Evolutionary conservation across 2,329 filamentous ascomycete genomes (phyloP), one percentile per base, ranked within the genome.

Genomic region (Fusarium agapanthi): DNA sequence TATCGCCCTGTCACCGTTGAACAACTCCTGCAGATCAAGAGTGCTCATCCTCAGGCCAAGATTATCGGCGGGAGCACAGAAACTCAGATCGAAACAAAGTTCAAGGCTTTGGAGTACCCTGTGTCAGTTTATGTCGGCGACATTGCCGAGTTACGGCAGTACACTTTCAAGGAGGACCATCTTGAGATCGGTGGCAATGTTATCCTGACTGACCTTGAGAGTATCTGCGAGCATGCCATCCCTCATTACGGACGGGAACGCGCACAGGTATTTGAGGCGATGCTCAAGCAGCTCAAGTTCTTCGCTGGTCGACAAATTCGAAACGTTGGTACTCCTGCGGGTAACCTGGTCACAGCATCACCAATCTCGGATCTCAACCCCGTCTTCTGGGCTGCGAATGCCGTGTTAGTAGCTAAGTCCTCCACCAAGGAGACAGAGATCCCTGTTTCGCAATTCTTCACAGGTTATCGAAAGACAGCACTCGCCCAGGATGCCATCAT

Each of bases 1-100:
- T 97, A 94, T 80, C 89, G 96, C 22, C 96, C 96, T 1, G 92
- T 94, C 37, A 98, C 93, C 0, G 80, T 98, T 22, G 87, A 94
- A 43, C 95, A 99, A 79, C 86, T 99, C 22, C 87, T 98, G 22
- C 92, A 97, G 79, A 97, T 99, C 83, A 98, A 98, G 85, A 91
- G 87, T 76, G 90, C 89, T 1, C 92, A 94, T 74, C 95, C 95
- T 0, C 90, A 91, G 32, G 94, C 95, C 9, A 99, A 98, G 82
- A 90, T 99, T 69, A 97, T 99, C 69, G 95, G 95, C 55, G 96
- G 96, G 69, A 97, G 95, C 80, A 97, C 95, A 5, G 96, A 99
- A 82, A 98, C 95, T 0, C 96, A 98, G 82, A 98, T 99, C 68
- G 96, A 99, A 83, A 93, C 97, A 84, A 98, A 97, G 83, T 98